Percentiles rank a stretch among this genome's conserved stretches.
phyloP scores from a whole-genome alignment of 2,329 filamentous ascomycete genomes.

The Fusarium irregulare region DNA sequence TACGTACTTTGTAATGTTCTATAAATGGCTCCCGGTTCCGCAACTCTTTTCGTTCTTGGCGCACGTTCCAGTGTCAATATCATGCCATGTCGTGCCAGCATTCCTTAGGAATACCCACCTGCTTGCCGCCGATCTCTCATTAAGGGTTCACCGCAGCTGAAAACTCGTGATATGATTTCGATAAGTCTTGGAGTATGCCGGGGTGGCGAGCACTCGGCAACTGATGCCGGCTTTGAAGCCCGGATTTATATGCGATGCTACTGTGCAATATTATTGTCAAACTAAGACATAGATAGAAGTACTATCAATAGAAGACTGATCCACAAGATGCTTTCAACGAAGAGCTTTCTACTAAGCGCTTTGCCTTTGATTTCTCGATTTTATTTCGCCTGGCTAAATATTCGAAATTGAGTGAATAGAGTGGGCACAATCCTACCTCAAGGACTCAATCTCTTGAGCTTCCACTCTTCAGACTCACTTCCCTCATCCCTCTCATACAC shows the following conservation, averaged over 20 bases:
- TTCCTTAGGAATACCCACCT: constrained; percentile 17
- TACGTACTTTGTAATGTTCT: constrained; percentile 35
- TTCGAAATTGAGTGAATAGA: background rate
- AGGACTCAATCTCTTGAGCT: constrained; percentile 78
- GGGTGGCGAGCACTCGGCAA: background rate
- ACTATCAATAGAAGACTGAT: background rate
- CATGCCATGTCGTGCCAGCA: constrained; percentile 21
- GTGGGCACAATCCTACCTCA: background rate
- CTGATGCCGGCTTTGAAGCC: background rate
- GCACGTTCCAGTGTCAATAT: constrained; percentile 10
- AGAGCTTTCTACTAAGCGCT: background rate
- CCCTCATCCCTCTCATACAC: constrained; percentile 75
- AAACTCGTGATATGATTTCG: constrained; percentile 3
- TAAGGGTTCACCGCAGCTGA: constrained; percentile 11
- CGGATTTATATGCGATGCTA: background rate
- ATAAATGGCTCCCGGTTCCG: constrained; percentile 23
- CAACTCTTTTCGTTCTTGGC: constrained; percentile 7
- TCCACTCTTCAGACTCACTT: constrained; percentile 63
- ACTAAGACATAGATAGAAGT: background rate
- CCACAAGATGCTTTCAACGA: background rate
- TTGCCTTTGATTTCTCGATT: background rate
- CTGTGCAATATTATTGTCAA: background rate
- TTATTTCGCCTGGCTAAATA: background rate
- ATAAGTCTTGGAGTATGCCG: background rate
- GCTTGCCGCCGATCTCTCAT: constrained; percentile 3